Percentiles rank a stretch among this genome's conserved stretches.
Evolutionary conservation across 805 yeast species (phyloP).

Genomic region (Ogataea parapolymorpha): DNA sequence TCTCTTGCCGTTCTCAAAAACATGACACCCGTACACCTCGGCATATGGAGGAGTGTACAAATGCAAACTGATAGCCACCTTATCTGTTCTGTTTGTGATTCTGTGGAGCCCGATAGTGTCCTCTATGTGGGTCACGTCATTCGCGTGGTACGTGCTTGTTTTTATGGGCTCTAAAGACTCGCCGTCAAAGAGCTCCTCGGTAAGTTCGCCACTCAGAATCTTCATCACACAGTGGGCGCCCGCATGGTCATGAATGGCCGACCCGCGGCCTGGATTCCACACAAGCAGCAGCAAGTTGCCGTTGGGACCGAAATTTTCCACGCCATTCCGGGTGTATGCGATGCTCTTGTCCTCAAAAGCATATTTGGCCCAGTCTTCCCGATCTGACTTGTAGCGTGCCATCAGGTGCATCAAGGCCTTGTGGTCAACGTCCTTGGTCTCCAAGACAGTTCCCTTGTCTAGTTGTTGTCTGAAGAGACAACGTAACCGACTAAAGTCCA

Average conservation of each 20-base stretch:
- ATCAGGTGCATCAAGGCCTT: conserved; percentile 42
- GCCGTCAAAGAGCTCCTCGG: conserved; percentile 53
- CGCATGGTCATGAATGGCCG: conserved; percentile 73
- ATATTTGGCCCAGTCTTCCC: conserved; percentile 54
- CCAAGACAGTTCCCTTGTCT: conserved; percentile 5
- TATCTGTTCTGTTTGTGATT: conserved; percentile 48
- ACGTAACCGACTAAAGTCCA: conserved; percentile 1
- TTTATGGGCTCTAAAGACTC: conserved; percentile 34
- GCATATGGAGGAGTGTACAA: conserved; percentile 79
- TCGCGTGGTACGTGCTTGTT: conserved; percentile 29
- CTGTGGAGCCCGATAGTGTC: conserved; percentile 66
- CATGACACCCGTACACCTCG: conserved; percentile 50
- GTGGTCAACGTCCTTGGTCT: conserved; percentile 50
- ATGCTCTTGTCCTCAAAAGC: conserved; percentile 51
- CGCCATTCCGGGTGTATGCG: conserved; percentile 67
- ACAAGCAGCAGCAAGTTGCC: conserved; percentile 67
- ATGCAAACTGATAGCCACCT: conserved; percentile 60
- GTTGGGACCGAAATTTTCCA: conserved; percentile 64
- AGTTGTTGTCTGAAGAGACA: background rate
- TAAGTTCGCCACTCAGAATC: conserved; percentile 54
- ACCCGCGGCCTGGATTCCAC: conserved; percentile 65
- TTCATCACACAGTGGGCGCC: conserved; percentile 76
- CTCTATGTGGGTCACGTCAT: conserved; percentile 61
- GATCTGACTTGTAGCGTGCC: conserved; percentile 45
- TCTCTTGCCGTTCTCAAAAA: conserved; percentile 48